Percentiles rank a stretch among this genome's conserved stretches.
These are phyloP conservation scores for Jatropha multifida DNA, from an alignment of 441 rosid species.

Conservation along the genomic window DNA sequence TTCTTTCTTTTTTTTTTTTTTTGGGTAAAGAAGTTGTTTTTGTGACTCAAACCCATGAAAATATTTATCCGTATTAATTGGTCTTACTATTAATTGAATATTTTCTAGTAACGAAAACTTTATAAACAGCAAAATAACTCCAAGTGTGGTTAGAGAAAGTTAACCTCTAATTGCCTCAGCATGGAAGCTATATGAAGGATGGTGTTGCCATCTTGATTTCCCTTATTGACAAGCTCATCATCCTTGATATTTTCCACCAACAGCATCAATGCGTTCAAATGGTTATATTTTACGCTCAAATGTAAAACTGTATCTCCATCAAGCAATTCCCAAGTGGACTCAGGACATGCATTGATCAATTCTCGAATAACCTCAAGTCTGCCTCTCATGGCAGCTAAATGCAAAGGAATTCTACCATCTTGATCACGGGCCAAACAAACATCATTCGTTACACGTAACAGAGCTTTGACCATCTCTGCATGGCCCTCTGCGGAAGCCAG, in stretches of 20 bases:
- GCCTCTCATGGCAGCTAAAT: constrained; percentile 14
- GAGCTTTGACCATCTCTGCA: constrained; percentile 26
- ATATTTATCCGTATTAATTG: too few species aligned
- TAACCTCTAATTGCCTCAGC: constrained; percentile 21
- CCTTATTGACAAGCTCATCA: neutral
- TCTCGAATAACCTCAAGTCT: constrained; percentile 1
- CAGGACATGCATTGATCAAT: neutral
- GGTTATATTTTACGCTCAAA: constrained; percentile 11
- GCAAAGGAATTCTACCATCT: constrained; percentile 35
- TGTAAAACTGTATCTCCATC: constrained; percentile 15
- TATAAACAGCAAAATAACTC: too few species aligned
- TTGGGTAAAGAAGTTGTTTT: too few species aligned
- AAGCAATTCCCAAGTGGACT: neutral
- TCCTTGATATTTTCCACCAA: neutral
- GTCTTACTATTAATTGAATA: too few species aligned
- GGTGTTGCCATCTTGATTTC: constrained; percentile 16
- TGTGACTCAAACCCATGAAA: too few species aligned
- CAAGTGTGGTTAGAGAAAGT: neutral
- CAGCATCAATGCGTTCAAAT: constrained; percentile 1
- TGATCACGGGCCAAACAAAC: constrained; percentile 19
- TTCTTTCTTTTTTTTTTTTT: too few species aligned
- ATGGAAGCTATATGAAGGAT: constrained; percentile 9
- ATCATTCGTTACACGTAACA: constrained; percentile 22
- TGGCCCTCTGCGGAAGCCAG: constrained; percentile 35
- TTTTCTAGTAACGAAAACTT: too few species aligned